phyloP scores from a whole-genome alignment of 1,284 basidiomycete species.

The Ustilago hordei region DNA sequence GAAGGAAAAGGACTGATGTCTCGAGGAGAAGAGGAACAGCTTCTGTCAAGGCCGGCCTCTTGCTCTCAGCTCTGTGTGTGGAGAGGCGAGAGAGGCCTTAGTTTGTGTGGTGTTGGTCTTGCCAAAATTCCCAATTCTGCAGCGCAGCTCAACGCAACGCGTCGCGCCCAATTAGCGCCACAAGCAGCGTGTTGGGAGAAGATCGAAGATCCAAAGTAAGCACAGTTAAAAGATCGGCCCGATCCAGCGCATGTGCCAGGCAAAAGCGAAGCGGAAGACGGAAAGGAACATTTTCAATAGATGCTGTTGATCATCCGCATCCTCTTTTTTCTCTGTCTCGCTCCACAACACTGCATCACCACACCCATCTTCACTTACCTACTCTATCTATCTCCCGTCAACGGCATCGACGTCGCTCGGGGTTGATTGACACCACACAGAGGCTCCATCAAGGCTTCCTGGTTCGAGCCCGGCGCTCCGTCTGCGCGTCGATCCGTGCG shows the following conservation, averaged over 20 bases:
- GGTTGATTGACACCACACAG: too few relatives aligned
- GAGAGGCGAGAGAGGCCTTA: conserved; percentile 3
- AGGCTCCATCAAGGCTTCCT: neutral
- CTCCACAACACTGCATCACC: neutral
- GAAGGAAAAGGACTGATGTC: neutral
- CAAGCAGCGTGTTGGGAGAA: conserved; percentile 22
- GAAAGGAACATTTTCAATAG: conserved; percentile 6
- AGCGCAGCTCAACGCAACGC: conserved; percentile 44
- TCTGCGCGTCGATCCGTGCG: conserved; percentile 6
- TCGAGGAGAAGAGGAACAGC: neutral
- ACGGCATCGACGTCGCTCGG: neutral
- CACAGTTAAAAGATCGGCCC: conserved; percentile 2
- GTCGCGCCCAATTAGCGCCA: conserved; percentile 33
- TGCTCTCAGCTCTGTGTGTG: conserved; percentile 4
- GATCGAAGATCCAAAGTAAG: neutral
- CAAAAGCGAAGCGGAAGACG: conserved; percentile 4
- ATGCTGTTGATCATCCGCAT: conserved; percentile 16
- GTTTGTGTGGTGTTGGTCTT: conserved; percentile 33
- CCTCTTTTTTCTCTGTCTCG: neutral
- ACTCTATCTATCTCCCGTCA: neutral
- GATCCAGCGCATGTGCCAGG: conserved; percentile 12
- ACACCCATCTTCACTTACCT: neutral
- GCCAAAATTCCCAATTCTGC: conserved; percentile 17
- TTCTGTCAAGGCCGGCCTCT: neutral
- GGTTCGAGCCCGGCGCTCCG: neutral